Evolutionary conservation across 2,329 filamentous ascomycete genomes (phyloP), one percentile per base, ranked within the genome.

Genomic region (Botrytis cinerea): DNA sequence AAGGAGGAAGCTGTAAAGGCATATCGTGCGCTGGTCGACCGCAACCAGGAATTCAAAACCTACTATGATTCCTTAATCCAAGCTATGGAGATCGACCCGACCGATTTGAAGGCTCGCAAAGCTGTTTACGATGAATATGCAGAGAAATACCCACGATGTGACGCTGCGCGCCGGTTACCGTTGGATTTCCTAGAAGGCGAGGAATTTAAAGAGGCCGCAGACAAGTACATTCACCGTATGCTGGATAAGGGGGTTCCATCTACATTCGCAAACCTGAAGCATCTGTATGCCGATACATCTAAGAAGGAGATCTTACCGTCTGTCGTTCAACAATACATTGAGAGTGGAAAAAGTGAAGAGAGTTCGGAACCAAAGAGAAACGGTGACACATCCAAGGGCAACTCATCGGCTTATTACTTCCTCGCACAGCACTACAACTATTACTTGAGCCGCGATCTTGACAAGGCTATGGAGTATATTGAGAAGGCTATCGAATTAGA

Each of bases 381-480:
- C 59, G 86, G 85, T 38, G 85, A 89, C 69, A 84, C 84, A n/a
- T 83, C 86, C 10, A 85, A 85, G 51, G 95, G 95, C 80, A 87
- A 92, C 79, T 89, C 93, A 22, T 93, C 95, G 2, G 93, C 93
- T 22, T 88, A 95, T 68, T 98, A 97, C 83, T 99, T 97, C 85
- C 89, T 99, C 71, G 95, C 95, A 14, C 96, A 98, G 81, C 97
- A 99, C 83, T 97, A 98, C 86, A 96, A 97, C 84, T 98, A 97
- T 82, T 87, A 92, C 81, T 86, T 93, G 74, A 97, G 93, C 81
- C 93, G 95, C 60, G 90, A 98, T 81, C 87, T 98, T 38, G 79
- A 87, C 73, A 96, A 94, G 83, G 95, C 97, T 4, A 88, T 91
- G 82, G 88, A 93, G 75, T 95, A 92, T 80, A 92, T 97, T 75